A percentile compares a stretch with the other conserved stretches of the same genome.
Conservation (phyloP, 225 moss, liverwort and hornwort genomes). For the Marchantia polymorpha region DNA sequence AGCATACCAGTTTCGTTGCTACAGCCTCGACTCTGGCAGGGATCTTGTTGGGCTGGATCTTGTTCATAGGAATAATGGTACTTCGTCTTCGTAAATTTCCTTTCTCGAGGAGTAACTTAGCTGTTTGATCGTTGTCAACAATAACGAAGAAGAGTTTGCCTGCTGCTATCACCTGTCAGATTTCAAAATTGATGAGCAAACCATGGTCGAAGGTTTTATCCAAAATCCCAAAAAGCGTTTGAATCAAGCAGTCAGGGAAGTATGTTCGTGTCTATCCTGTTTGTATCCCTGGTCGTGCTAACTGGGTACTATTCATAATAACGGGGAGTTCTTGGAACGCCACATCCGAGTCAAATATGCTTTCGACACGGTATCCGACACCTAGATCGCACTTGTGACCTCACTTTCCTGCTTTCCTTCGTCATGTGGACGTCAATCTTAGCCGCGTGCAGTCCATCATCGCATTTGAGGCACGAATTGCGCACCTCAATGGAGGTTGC, state of each 20-base stretch:
- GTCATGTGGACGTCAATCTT: no score
- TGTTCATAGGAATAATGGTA: slow-evolving; percentile 96
- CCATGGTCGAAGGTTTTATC: neutral
- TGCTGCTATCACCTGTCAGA: slow-evolving; percentile 78
- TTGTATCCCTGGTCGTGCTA: neutral
- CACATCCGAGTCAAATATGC: neutral
- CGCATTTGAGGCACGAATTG: no score
- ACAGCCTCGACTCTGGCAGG: slow-evolving; percentile 60
- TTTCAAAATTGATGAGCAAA: neutral
- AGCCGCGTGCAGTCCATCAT: no score
- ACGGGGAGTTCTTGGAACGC: neutral
- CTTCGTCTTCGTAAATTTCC: slow-evolving; percentile 83
- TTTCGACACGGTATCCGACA: neutral
- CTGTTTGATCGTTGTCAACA: slow-evolving; percentile 95
- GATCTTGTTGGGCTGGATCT: slow-evolving; percentile 78
- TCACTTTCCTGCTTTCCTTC: neutral
- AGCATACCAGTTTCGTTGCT: slow-evolving; percentile 65
- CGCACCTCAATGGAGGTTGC: no score
- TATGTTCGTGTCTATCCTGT: no score
- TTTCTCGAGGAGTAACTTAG: slow-evolving; percentile 87
- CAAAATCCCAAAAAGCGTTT: no score
- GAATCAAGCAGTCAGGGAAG: neutral
- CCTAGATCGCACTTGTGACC: neutral
- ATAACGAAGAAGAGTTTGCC: slow-evolving; percentile 85
- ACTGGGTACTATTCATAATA: neutral